Conservation (phyloP, 2,329 filamentous ascomycete species). For the Fusarium goolgardi region DNA sequence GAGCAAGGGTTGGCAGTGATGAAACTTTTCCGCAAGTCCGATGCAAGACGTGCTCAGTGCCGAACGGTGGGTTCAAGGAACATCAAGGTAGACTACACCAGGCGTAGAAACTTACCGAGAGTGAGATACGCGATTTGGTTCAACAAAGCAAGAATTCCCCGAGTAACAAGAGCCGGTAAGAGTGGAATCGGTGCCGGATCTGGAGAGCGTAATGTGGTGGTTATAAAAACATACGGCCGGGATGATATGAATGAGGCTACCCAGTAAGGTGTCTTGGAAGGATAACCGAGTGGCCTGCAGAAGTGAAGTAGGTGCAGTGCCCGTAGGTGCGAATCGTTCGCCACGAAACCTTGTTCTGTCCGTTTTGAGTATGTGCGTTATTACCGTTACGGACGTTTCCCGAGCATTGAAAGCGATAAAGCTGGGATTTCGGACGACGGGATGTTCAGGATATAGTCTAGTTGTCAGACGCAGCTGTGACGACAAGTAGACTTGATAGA, state of each 20-base stretch:
- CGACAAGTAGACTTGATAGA: slow-evolving; percentile 34
- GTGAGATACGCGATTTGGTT: slow-evolving; percentile 14
- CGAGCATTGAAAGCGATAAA: slow-evolving; percentile 32
- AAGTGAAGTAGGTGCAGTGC: slow-evolving; percentile 19
- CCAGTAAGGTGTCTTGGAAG: slow-evolving; percentile 33
- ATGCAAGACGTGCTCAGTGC: slow-evolving; percentile 31
- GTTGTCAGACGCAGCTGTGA: slow-evolving; percentile 35
- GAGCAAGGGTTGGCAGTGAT: slow-evolving; percentile 14
- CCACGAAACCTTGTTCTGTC: slow-evolving; percentile 27
- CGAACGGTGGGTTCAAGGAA: slow-evolving; percentile 41
- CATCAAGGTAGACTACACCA: slow-evolving; percentile 25
- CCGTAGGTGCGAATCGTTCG: slow-evolving; percentile 25
- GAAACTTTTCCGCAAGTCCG: slow-evolving; percentile 45
- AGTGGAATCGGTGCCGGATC: slow-evolving; percentile 26
- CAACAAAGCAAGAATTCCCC: slow-evolving; percentile 44
- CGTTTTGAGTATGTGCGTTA: slow-evolving; percentile 27
- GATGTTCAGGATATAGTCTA: slow-evolving; percentile 44
- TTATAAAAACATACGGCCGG: slow-evolving; percentile 22
- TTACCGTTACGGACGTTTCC: slow-evolving; percentile 41
- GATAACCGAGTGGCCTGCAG: slow-evolving; percentile 33
- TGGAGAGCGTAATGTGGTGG: slow-evolving; percentile 19
- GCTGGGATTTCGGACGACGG: slow-evolving; percentile 45
- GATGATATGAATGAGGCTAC: slow-evolving; percentile 28
- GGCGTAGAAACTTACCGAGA: slow-evolving; percentile 44
- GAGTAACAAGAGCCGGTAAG: slow-evolving; percentile 27